Evolutionary conservation across 768 basidiomycete genomes (phyloP), one percentile per base, ranked within the genome.

Genomic region (Hypsizygus marmoreus): DNA sequence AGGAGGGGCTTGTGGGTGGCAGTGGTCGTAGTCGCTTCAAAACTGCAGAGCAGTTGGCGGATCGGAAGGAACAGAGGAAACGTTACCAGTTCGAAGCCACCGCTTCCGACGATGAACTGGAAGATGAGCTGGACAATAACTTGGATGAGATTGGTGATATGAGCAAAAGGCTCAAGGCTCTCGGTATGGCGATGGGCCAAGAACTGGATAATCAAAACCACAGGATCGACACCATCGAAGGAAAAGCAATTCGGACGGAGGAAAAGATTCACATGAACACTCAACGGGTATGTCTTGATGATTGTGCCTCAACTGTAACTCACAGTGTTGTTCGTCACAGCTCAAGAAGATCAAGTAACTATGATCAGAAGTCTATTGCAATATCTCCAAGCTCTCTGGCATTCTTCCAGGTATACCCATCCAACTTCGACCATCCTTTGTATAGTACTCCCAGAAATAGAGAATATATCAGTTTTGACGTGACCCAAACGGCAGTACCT

Each of bases 91-190:
- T 97, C 59, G 95, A 99, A 55, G 82, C 83, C 20, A 88, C 82
- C 28, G 91, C 78, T 2, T 91, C 88, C 5, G 95, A 99, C 59
- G 94, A 98, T 56, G 93, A 95, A 67, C 54, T 95, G 1, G 95
- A 99, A 70, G 88, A 97, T 56, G 94, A 98, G 67, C 59, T 99
- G 28, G 95, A 97, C 58, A 82, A 79, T 53, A 97, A 98, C 64
- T 70, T 99, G 19, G 84, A 90, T 61, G 93, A 95, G 65, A 88
- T 95, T 47, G 71, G 80, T 26, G 84, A 83, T 40, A 80, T 86
- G 40, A 81, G 89, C 2, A 88, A 84, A 69, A 74, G 82, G 35
- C 74, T 97, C 49, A 91, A 88, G 67, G 81, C 83, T 2, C 70
- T 95, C 14, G 90, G 88, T 5, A 75, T 75, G 50, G 83, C 88